Conservation (phyloP, 306 rosid genomes). For the Castanospermum australe region DNA sequence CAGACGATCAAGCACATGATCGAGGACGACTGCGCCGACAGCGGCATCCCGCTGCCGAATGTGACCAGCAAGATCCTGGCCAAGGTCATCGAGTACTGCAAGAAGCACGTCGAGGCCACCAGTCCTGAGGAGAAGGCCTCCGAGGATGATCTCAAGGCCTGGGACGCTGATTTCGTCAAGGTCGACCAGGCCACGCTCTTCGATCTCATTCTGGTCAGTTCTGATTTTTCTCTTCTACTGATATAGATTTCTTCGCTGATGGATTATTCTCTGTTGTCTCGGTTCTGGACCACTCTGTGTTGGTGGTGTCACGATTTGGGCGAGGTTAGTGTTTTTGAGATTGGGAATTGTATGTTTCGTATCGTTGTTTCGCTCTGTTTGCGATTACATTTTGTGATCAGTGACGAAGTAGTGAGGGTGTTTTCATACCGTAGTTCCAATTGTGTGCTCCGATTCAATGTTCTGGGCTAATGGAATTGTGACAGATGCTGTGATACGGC, state of each 20-base stretch:
- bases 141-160: conserved; percentile 41
- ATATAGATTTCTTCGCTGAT: background rate
- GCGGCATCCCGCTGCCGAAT: conserved; percentile 56
- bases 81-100: conserved; percentile 60
- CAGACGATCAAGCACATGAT: conserved; percentile 59
- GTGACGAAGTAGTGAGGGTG: background rate
- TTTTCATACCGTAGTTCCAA: background rate
- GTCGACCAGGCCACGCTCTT: conserved; percentile 58
- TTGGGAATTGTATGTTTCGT: background rate
- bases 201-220: conserved; percentile 53
- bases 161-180: conserved; percentile 55
- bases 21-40: conserved; percentile 56
- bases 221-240: background rate
- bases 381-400: background rate
- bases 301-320: background rate
- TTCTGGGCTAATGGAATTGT: too few species aligned
- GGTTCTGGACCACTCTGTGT: background rate
- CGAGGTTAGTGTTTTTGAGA: background rate
- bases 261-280: background rate
- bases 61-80: conserved; percentile 57
- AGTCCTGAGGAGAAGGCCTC: conserved; percentile 31
- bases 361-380: background rate
- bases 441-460: background rate
- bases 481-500: background rate
- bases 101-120: conserved; percentile 36